Conservation (phyloP, 306 rosid genomes). For the Argentina anserina region DNA sequence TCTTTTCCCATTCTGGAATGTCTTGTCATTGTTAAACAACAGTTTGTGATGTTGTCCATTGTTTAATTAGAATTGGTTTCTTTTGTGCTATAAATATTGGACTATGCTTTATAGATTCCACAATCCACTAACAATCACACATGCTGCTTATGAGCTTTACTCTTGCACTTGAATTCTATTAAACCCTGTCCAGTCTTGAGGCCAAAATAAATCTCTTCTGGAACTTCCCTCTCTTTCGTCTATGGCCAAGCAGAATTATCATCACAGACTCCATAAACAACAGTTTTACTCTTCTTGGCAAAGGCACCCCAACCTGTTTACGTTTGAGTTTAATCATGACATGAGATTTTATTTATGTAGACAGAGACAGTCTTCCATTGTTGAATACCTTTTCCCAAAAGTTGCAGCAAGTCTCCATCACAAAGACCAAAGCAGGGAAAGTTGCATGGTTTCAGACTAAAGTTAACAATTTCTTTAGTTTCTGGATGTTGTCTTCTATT, state of each 20-base stretch:
- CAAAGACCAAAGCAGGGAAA: conserved; percentile 33
- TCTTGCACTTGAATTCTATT: conserved; percentile 79
- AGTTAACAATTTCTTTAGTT: neutral
- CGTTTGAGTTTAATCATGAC: conserved; percentile 72
- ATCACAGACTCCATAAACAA: conserved; percentile 83
- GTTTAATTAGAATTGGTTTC: no score
- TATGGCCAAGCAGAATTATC: conserved; percentile 86
- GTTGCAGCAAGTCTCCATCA: conserved; percentile 72
- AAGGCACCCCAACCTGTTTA: conserved; percentile 92
- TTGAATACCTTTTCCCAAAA: conserved; percentile 62
- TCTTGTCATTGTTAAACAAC: conserved; percentile 79
- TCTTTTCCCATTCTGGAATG: conserved; percentile 90
- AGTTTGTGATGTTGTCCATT: conserved; percentile 58
- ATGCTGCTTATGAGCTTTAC: conserved; percentile 62
- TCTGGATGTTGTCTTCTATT: no score
- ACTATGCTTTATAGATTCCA: no score
- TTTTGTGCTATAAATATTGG: no score
- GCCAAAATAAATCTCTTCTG: conserved; percentile 69
- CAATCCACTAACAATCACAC: no score
- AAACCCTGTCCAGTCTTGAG: conserved; percentile 88
- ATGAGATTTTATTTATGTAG: conserved; percentile 73
- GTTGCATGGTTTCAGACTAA: neutral
- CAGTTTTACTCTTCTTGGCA: conserved; percentile 87
- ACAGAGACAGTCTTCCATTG: conserved; percentile 70
- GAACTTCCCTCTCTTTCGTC: conserved; percentile 63